Conservation (phyloP, 306 rosid species). For the Lagenaria siceraria region DNA sequence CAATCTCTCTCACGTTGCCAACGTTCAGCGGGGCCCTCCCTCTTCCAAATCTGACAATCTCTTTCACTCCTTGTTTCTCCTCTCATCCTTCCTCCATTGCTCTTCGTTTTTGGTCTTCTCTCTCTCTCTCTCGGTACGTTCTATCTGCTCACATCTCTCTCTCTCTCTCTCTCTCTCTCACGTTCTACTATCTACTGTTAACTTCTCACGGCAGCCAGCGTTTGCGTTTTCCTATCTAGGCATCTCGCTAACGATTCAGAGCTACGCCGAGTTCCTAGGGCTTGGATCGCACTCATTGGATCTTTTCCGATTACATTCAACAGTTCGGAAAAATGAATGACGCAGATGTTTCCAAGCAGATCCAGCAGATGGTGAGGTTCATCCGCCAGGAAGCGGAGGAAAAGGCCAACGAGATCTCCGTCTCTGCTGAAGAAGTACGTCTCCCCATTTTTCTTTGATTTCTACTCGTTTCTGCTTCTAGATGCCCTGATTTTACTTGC, state of each 20-base stretch:
- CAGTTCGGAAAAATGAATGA: slow-evolving; percentile 55
- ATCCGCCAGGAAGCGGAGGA: slow-evolving; percentile 95
- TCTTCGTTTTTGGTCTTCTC: not conserved
- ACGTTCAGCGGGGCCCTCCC: not conserved
- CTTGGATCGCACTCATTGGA: slow-evolving; percentile 8
- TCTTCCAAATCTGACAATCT: not conserved
- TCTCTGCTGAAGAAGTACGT: slow-evolving; percentile 79
- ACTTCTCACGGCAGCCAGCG: not conserved
- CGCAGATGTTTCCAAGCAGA: slow-evolving; percentile 90
- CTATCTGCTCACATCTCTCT: not conserved
- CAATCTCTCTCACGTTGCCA: slow-evolving; percentile 5
- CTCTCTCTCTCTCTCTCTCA: not conserved
- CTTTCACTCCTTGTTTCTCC: not conserved
- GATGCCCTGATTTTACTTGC: not conserved
- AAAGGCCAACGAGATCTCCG: slow-evolving; percentile 95
- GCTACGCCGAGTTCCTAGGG: not conserved
- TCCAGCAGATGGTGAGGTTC: slow-evolving; percentile 97
- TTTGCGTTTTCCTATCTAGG: not conserved
- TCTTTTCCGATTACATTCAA: slow-evolving; percentile 28
- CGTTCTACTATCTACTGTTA: not conserved
- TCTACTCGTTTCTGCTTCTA: not conserved
- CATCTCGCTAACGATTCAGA: not conserved
- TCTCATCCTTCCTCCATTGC: not conserved
- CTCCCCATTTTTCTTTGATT: not conserved
- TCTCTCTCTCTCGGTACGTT: not conserved